phyloP scores from a whole-genome alignment of 768 basidiomycete genomes.

The Rossbeevera mucosa region DNA sequence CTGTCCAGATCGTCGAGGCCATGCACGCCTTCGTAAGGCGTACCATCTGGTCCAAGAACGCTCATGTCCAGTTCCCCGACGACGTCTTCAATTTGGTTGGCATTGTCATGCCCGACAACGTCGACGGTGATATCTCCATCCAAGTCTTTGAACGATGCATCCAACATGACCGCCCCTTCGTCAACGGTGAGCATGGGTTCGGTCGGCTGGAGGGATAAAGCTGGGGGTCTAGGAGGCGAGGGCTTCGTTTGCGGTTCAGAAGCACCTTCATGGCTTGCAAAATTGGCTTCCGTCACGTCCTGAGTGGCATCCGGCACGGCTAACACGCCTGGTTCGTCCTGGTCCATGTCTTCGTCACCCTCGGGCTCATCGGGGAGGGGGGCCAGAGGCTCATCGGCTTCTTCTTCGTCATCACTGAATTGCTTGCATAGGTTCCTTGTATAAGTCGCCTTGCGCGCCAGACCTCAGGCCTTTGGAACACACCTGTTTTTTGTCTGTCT shows the following conservation, averaged over 20 bases:
- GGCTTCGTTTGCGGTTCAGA: constrained; percentile 58
- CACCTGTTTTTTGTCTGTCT: constrained; percentile 75
- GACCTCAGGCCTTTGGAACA: constrained; percentile 15
- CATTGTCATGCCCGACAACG: constrained; percentile 33
- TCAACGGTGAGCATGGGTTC: constrained; percentile 41
- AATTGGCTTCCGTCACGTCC: constrained; percentile 36
- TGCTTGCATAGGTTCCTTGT: constrained; percentile 44
- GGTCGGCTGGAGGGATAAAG: constrained; percentile 44
- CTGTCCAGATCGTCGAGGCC: constrained; percentile 55
- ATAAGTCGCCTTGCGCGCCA: background rate
- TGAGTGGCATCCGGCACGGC: constrained; percentile 38
- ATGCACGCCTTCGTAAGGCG: constrained; percentile 48
- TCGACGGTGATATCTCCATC: constrained; percentile 44
- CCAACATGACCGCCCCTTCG: constrained; percentile 41
- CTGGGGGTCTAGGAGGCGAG: constrained; percentile 65
- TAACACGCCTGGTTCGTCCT: constrained; percentile 50
- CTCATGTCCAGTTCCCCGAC: constrained; percentile 60
- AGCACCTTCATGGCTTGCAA: constrained; percentile 33
- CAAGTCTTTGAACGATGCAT: constrained; percentile 53
- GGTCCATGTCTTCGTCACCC: constrained; percentile 69
- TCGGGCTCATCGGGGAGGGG: constrained; percentile 78
- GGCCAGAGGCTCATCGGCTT: constrained; percentile 72
- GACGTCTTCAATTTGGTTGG: constrained; percentile 22
- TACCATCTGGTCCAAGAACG: constrained; percentile 59
- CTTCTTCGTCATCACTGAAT: constrained; percentile 84